A percentile compares a stretch with the other conserved stretches of the same genome.
phyloP scores from a whole-genome alignment of 225 moss, liverwort and hornwort species.

The Asterella californica region DNA sequence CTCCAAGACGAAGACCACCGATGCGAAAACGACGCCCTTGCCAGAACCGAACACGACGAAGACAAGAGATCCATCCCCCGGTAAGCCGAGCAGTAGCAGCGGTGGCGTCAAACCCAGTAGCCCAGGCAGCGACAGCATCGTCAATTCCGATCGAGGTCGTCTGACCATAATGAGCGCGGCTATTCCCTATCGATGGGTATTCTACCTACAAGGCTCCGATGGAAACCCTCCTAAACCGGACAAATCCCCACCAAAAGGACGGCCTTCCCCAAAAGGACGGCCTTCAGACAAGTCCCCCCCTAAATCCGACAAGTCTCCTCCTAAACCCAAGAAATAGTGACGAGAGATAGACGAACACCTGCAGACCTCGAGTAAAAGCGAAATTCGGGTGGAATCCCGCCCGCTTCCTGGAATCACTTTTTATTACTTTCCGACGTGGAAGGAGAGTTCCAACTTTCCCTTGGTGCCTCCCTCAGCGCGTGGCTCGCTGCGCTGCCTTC shows the following conservation, averaged over 20 bases:
- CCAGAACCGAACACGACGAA: background rate
- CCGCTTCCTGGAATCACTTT: background rate
- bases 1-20: background rate
- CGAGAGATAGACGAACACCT: background rate
- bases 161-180: slow-evolving; percentile 39
- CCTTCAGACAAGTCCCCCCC: slow-evolving; percentile 14
- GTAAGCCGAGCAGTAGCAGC: background rate
- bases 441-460: background rate
- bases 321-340: background rate
- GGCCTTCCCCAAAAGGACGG: slow-evolving; percentile 18
- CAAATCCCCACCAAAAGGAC: slow-evolving; percentile 27
- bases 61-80: background rate
- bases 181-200: slow-evolving; percentile 38
- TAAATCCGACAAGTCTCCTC: background rate
- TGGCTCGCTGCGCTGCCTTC: background rate
- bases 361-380: background rate
- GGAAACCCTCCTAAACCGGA: slow-evolving; percentile 23
- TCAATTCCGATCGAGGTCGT: slow-evolving; percentile 42
- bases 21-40: background rate
- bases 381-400: background rate
- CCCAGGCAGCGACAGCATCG: background rate
- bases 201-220: slow-evolving; percentile 40
- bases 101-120: no score
- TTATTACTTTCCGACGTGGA: background rate
- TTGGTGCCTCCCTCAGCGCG: background rate